Base-by-base conservation (phyloP, 1,284 basidiomycete species). In the Microbotryum violaceum region DNA sequence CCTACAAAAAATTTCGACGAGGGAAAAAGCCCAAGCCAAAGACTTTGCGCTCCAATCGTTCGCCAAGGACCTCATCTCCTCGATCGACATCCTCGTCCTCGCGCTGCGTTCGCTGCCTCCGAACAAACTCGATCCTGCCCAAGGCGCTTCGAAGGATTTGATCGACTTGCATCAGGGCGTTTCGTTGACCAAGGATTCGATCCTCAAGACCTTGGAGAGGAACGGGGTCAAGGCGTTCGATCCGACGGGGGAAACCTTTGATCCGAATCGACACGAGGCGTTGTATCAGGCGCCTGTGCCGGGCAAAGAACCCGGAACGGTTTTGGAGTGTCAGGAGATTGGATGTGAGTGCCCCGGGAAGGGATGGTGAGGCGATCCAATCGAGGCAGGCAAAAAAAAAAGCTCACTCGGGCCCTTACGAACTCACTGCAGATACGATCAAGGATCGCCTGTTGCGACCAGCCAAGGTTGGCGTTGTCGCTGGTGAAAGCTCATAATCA, bases 251-350 rank as follows among this genome's bases (percentile, higher is more conserved):
- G 89, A 96, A 75, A 81, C 80, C 71, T 98, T 98, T 72, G 91
- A 98, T 77, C 94, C 94, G 37, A 96, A 94, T 76, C 77, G 81
- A 53, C 94, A 97, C 75, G 94, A 98, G 78, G 94, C 96, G 8
- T 81, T 96, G 42, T 97, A 91, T 79, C 91, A 94, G 78, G 89
- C 85, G 23, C 92, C 93, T n/a, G 83, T 94, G 60, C 79, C 80
- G 2, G 88, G 83, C 48, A 92, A 90, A 78, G 86, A 86, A 73
- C 85, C 91, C 2, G 93, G 93, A 23, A 88, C 88, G 5, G 87
- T 98, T 46, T 82, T 96, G 58, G 89, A 97, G 73, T 90, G 89
- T 74, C 87, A 89, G 75, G 94, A 96, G 80, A 81, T 82, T 58
- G 93, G 94, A 14, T 97, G 63, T 64, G 49, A 49, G 62, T 58